phyloP scores from a whole-genome alignment of 2,329 filamentous ascomycete genomes.

The Akanthomyces dipterigenus region DNA sequence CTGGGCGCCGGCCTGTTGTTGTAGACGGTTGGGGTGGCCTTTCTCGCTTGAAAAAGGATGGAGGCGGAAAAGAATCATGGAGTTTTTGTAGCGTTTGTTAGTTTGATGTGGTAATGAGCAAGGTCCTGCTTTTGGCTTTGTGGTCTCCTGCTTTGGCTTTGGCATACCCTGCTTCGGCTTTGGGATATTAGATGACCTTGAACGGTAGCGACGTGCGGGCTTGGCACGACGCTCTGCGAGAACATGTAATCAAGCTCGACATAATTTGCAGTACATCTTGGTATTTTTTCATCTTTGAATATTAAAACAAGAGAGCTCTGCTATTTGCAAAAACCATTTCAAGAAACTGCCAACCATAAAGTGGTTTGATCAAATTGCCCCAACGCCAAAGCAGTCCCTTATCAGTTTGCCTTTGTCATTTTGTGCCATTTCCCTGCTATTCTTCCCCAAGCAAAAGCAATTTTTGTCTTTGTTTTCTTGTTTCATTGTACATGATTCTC shows the following conservation, averaged over 20 bases:
- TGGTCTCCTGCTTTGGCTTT: too few species aligned
- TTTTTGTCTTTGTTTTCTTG: neutral
- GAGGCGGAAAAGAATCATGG: neutral
- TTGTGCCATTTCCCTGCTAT: neutral
- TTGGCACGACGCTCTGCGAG: neutral
- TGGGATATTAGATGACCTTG: neutral
- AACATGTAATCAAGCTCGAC: neutral
- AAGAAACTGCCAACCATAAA: neutral
- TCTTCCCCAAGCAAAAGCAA: neutral
- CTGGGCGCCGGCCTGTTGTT: conserved; percentile 21
- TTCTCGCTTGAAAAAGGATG: too few species aligned
- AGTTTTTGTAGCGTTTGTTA: neutral
- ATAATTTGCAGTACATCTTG: neutral
- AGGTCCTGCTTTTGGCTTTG: neutral
- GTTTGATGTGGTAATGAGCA: neutral
- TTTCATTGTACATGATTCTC: neutral
- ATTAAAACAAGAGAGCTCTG: neutral
- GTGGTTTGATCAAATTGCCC: neutral
- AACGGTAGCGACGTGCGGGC: neutral
- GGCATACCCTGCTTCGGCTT: neutral
- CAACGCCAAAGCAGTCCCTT: neutral
- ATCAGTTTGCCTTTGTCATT: neutral
- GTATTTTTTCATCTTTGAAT: neutral
- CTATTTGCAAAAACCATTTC: neutral
- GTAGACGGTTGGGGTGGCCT: neutral